Percentiles rank a stretch among this genome's conserved stretches.
phyloP scores from a whole-genome alignment of 169 alveolate species.

The Cryptosporidium meleagridis region DNA sequence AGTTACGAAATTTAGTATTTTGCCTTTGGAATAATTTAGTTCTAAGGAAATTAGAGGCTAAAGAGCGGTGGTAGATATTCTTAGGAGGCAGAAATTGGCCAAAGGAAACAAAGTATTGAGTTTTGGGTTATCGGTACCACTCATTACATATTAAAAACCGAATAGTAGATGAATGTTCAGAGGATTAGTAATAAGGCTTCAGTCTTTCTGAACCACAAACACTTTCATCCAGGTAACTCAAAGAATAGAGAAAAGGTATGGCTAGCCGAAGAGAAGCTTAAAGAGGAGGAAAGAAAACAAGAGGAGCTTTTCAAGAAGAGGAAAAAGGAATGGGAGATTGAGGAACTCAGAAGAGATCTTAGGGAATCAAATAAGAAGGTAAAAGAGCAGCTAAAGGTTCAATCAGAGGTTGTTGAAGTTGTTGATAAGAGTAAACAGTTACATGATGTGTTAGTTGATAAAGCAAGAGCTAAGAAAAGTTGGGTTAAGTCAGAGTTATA shows the following conservation, averaged over 20 bases:
- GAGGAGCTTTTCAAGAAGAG: slow-evolving; percentile 92
- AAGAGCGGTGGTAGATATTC: neutral
- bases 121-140: neutral
- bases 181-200: slow-evolving; percentile 92
- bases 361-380: slow-evolving; percentile 80
- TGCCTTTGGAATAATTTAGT: neutral
- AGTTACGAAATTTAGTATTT: too few relatives aligned
- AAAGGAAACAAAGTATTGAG: neutral
- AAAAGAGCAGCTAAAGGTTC: neutral
- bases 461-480: neutral
- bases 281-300: slow-evolving; percentile 89
- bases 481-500: slow-evolving; percentile 35
- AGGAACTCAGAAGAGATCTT: slow-evolving; percentile 89
- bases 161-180: slow-evolving; percentile 27
- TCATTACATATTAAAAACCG: neutral
- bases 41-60: too few relatives aligned
- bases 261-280: slow-evolving; percentile 95
- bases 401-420: neutral
- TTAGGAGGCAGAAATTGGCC: neutral
- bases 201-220: slow-evolving; percentile 91
- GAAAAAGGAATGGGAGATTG: slow-evolving; percentile 93
- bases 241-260: slow-evolving; percentile 93
- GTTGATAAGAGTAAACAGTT: neutral
- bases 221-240: slow-evolving; percentile 92
- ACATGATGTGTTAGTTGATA: slow-evolving; percentile 2